phyloP scores from a whole-genome alignment of 2,329 filamentous ascomycete species.

The Fusarium buxicola region DNA sequence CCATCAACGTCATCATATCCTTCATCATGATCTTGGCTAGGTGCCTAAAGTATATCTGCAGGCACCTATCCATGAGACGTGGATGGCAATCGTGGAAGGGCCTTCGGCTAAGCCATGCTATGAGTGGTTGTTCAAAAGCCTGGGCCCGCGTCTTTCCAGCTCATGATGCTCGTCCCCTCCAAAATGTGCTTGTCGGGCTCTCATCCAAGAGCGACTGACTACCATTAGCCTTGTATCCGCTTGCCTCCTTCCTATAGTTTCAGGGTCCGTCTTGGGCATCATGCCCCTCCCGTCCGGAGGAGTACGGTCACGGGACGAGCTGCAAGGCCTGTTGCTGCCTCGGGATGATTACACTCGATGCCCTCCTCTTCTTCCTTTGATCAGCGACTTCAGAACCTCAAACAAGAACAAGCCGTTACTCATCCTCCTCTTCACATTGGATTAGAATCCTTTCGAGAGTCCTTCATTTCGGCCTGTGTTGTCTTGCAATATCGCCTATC shows the following conservation, averaged over 20 bases:
- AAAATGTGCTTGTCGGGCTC: background rate
- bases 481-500: slow-evolving; percentile 14
- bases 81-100: background rate
- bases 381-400: background rate
- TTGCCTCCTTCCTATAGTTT: slow-evolving; percentile 19
- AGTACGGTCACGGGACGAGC: slow-evolving; percentile 12
- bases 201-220: background rate
- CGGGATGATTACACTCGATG: background rate
- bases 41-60: background rate
- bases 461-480: background rate
- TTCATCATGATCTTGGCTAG: background rate
- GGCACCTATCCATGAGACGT: background rate
- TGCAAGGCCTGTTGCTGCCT: slow-evolving; percentile 1
- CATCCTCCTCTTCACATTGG: slow-evolving; percentile 3
- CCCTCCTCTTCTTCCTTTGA: background rate
- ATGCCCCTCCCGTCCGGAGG: background rate
- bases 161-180: background rate
- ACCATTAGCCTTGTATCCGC: background rate
- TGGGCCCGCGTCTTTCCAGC: background rate
- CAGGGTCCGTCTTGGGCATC: background rate
- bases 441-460: slow-evolving; percentile 4
- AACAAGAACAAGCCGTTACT: background rate
- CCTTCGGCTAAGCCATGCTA: background rate
- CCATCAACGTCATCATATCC: too few relatives aligned
- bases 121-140: background rate